Evolutionary conservation across 1,284 basidiomycete species (phyloP).

Genomic region (Agaricales sp.): DNA sequence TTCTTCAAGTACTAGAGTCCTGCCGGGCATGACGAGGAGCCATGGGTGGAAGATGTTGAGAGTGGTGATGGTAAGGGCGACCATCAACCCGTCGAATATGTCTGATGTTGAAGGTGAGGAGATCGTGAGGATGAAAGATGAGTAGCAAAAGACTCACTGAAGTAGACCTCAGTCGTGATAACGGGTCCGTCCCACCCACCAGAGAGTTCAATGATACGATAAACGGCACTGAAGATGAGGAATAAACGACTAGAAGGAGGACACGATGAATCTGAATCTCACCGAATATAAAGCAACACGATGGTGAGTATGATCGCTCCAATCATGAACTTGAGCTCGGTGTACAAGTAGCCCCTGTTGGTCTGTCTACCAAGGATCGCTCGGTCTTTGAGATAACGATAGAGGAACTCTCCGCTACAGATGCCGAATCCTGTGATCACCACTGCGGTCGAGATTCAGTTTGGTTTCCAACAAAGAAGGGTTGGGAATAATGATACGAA

Average conservation of each 20-base stretch:
- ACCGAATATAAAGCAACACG: slow-evolving; percentile 7
- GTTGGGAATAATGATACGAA: slow-evolving; percentile 10
- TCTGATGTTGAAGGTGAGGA: not conserved
- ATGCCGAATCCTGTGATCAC: not conserved
- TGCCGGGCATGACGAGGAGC: no score
- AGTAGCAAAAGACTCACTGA: slow-evolving; percentile 13
- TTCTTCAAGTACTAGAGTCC: no score
- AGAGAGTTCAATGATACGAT: slow-evolving; percentile 15
- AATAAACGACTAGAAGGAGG: not conserved
- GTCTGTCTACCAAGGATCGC: slow-evolving; percentile 6
- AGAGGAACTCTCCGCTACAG: slow-evolving; percentile 13
- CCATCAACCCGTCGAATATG: slow-evolving; percentile 2
- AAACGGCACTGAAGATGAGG: slow-evolving; percentile 10
- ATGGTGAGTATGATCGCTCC: slow-evolving; percentile 8
- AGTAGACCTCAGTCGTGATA: slow-evolving; percentile 14
- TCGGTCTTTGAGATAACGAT: slow-evolving; percentile 11
- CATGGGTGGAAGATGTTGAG: slow-evolving; percentile 4
- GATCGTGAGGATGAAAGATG: not conserved
- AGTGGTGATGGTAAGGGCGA: not conserved
- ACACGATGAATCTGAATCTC: slow-evolving; percentile 7
- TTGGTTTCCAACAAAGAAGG: no score
- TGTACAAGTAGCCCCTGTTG: not conserved
- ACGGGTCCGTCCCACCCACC: slow-evolving; percentile 16
- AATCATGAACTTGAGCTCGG: not conserved
- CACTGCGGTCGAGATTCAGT: not conserved